These are phyloP conservation scores for Leucosporidium yakuticum DNA, from an alignment of 768 basidiomycete genomes.

Conservation along the genomic window DNA sequence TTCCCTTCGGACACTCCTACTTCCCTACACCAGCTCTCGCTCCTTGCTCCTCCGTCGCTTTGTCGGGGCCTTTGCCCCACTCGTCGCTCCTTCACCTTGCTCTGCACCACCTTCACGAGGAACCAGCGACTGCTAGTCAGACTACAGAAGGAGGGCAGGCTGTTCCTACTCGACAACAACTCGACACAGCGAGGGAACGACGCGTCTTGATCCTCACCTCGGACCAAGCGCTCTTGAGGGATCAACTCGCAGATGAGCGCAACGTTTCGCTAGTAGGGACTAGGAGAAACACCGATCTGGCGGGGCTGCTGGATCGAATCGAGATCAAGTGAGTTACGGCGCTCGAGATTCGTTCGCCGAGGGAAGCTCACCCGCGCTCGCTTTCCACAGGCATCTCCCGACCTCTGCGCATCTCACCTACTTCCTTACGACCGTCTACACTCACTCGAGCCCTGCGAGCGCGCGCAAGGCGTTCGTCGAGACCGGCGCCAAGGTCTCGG, in stretches of 20 bases:
- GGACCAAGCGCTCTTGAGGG: not conserved
- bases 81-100: slow-evolving; percentile 20
- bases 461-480: not conserved
- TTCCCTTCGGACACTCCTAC: too few relatives aligned
- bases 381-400: slow-evolving; percentile 12
- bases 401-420: slow-evolving; percentile 21
- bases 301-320: slow-evolving; percentile 2
- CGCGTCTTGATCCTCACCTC: slow-evolving; percentile 19
- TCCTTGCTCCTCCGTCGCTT: slow-evolving; percentile 8
- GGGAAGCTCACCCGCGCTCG: not conserved
- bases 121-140: not conserved
- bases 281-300: not conserved
- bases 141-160: not conserved
- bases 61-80: slow-evolving; percentile 6
- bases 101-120: slow-evolving; percentile 11
- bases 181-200: not conserved
- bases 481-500: not conserved
- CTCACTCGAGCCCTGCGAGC: not conserved
- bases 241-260: slow-evolving; percentile 6
- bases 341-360: not conserved
- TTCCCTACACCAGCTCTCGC: too few relatives aligned
- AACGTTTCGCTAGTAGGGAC: slow-evolving; percentile 18
- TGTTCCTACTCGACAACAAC: not conserved
- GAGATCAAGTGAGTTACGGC: slow-evolving; percentile 16
- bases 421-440: slow-evolving; percentile 21